Percentiles rank a stretch among this genome's conserved stretches.
These are phyloP conservation scores for Coprinopsis sp. DNA, from an alignment of 768 basidiomycete species.

Conservation along the genomic window DNA sequence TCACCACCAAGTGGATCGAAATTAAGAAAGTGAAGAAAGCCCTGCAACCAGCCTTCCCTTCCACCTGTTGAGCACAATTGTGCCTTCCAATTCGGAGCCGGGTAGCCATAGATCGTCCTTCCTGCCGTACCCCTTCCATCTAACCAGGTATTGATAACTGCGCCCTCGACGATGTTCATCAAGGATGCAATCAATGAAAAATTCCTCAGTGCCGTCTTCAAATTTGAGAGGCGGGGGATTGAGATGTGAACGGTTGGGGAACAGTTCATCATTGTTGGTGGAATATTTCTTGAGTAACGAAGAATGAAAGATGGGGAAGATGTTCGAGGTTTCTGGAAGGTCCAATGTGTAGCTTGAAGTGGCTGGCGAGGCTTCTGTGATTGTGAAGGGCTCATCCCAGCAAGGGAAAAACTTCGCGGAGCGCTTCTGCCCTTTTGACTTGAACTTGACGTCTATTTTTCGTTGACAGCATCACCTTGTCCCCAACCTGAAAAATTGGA, in stretches of 20 bases:
- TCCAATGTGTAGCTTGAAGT: conserved; percentile 25
- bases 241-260: not conserved
- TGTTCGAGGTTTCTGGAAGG: conserved; percentile 15
- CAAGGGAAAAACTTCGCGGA: conserved; percentile 41
- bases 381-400: conserved; percentile 25
- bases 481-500: not conserved
- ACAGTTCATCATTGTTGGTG: not conserved
- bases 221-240: conserved; percentile 1
- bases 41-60: too few relatives aligned
- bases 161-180: conserved; percentile 19
- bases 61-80: too few relatives aligned
- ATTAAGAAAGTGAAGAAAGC: too few relatives aligned
- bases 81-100: too few relatives aligned
- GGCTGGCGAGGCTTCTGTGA: conserved; percentile 10
- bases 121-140: conserved; percentile 26
- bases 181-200: conserved; percentile 24
- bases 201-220: conserved; percentile 12
- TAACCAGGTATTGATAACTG: conserved; percentile 26
- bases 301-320: conserved; percentile 30
- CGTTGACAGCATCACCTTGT: conserved; percentile 26
- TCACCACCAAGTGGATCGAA: too few relatives aligned
- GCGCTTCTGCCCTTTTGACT: conserved; percentile 19
- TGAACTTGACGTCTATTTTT: conserved; percentile 27
- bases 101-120: conserved; percentile 29
- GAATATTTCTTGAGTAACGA: conserved; percentile 12